Conservation (phyloP, 2,329 filamentous ascomycete genomes). For the Penicillium sp. region DNA sequence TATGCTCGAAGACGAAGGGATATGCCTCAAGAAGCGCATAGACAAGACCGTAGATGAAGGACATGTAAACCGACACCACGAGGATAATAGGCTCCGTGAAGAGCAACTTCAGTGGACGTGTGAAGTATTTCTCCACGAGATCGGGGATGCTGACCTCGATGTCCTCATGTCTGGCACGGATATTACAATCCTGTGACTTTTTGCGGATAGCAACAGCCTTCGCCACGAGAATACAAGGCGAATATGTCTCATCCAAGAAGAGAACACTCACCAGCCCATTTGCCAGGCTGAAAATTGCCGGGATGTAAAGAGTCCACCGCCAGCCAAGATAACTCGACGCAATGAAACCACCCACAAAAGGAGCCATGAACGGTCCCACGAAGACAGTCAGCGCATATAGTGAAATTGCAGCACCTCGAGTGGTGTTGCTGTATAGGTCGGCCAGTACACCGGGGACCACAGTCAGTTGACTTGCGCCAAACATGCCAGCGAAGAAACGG, state of each 20-base stretch:
- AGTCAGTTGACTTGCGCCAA: constrained; percentile 37
- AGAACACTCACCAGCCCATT: constrained; percentile 28
- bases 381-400: constrained; percentile 43
- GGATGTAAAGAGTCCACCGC: constrained; percentile 45
- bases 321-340: constrained; percentile 39
- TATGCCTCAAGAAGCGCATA: constrained; percentile 25
- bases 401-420: constrained; percentile 36
- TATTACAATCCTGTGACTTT: constrained; percentile 47
- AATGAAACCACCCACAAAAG: constrained; percentile 46
- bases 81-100: constrained; percentile 32
- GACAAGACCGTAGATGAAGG: constrained; percentile 26
- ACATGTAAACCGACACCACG: constrained; percentile 27
- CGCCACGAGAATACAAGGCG: constrained; percentile 44
- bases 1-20: constrained; percentile 23
- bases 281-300: constrained; percentile 43
- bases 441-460: constrained; percentile 38
- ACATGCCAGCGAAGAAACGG: constrained; percentile 41
- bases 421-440: constrained; percentile 42
- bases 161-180: constrained; percentile 46
- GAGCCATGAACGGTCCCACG: constrained; percentile 40
- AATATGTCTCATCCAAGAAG: constrained; percentile 48
- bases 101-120: constrained; percentile 31
- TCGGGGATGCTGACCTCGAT: constrained; percentile 41
- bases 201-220: constrained; percentile 46
- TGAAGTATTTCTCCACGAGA: constrained; percentile 41